Evolutionary conservation across 2,329 filamentous ascomycete species (phyloP), one percentile per base, ranked within the genome.

Genomic region (Sporothrix inflata): DNA sequence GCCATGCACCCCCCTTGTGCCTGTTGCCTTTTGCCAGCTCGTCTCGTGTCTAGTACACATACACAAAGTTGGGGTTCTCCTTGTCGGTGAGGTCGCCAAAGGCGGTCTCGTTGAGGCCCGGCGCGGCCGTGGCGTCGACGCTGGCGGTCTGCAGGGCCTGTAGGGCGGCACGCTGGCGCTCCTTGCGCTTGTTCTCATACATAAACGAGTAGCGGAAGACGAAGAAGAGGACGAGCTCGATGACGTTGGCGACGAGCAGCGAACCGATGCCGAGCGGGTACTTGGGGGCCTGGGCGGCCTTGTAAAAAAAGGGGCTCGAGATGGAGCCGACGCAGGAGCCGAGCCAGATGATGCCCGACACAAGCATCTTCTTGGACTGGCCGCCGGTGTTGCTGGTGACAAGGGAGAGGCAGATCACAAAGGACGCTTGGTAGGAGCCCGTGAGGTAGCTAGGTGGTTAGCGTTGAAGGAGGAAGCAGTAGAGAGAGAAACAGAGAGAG

Each of bases 11-110:
- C 30, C 30, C 30, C 30, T 34, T 34, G 3, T 34, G 30, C 6
- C 30, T 34, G 3, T 34, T 34, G 30, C 30, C 30, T 34, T 34
- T 34, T 34, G 30, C 30, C 30, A 34, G 3, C 30, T 34, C 30
- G 30, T 34, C 30, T 34, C 30, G 30, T 34, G 30, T 57, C 55
- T 60, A 60, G 55, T 60, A 60, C 7, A 60, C 30, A 40, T 60
- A 60, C 30, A 38, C 30, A 40, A 60, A 60, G 55, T 60, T 60
- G 55, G 30, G 55, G 30, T 60, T 60, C 16, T 60, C 55, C 30
- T 30, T 38, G 55, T 60, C 55, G 30, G 55, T 60, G 14, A 60
- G 14, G 30, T 60, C 55, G 16, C 30, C 55, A 60, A 60, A 40
- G 55, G 55, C 55, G 14, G 55, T 60, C 30, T 38, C 55, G 19